Evolutionary conservation across 345 rosid species (phyloP).

Genomic region (Nephelium lappaceum): DNA sequence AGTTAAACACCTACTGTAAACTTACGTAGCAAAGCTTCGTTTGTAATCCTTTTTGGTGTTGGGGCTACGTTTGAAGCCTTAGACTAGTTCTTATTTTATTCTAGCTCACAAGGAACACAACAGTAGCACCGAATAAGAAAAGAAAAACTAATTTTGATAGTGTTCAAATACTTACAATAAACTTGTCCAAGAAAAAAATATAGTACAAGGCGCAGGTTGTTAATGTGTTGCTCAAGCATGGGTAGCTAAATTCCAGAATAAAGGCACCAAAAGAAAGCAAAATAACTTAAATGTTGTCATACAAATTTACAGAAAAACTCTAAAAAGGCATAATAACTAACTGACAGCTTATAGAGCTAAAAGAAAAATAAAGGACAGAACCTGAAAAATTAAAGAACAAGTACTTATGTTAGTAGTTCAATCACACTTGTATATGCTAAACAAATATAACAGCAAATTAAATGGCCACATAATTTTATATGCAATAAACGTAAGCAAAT

Average conservation of each 20-base stretch:
- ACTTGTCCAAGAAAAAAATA: background rate
- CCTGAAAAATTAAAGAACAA: background rate
- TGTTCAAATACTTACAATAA: background rate
- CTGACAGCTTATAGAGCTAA: background rate
- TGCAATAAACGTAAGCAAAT: background rate
- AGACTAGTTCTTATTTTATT: background rate
- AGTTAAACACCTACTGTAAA: background rate
- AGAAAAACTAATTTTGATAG: background rate
- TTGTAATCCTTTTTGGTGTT: background rate
- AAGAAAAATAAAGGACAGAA: background rate
- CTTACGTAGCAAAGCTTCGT: background rate
- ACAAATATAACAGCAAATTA: background rate
- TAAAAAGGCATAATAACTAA: background rate
- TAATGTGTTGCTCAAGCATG: background rate
- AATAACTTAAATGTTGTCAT: too few species aligned
- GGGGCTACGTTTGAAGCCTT: background rate
- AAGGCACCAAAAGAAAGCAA: background rate
- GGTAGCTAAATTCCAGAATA: background rate
- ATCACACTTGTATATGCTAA: background rate
- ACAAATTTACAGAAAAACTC: background rate
- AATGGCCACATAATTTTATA: background rate
- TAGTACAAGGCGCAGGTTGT: background rate
- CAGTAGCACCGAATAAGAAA: background rate
- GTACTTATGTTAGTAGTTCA: background rate
- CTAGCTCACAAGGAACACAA: background rate